Evolutionary conservation across 345 rosid genomes (phyloP), one percentile per base, ranked within the genome.

Genomic region (Iberis pinnata): DNA sequence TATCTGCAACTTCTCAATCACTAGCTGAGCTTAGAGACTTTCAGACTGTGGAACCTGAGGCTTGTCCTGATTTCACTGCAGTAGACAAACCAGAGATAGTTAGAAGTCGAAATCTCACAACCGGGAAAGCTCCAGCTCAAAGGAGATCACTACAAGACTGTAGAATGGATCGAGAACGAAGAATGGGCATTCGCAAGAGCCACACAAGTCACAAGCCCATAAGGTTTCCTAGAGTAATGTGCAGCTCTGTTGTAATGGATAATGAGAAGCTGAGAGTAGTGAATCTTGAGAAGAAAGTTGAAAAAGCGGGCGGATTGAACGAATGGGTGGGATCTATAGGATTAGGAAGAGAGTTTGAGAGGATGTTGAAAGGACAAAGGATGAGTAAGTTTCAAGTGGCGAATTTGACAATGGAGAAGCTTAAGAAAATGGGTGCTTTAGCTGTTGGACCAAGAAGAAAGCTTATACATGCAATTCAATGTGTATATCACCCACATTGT

Each of bases 391-490:
- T 80, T 72, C 88, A 83, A 68, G 55, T 92, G 73, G 89, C 82
- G 58, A 81, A 74, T 67, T 60, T 92, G 56, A 85, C 81, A 35
- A 92, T 88, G 98, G 74, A 83, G 76, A 88, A 92, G 78, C 89
- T 92, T 9, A 92, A 88, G 68, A 86, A 88, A 27, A 92, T 92
- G 98, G 98, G 98, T 53, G 89, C 84, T 12, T 65, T 74, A 56
- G 95, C 95, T 1, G 95, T 92, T 12, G 96, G 96, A 5, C 96
- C 96, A 0, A 78, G 96, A 69, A 81, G 98, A 68, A 92, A 92
- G 71, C 69, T 92, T 68, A 81, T 92, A 73, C 98, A 92, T 49
- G 96, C 95, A 3, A 85, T 88, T n/a, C 78, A 76, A 40, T 88
- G 95, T 12, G 79, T 86, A 18, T 88, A 93, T 43, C 81, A 80